These are phyloP conservation scores for Herpetospermum pedunculosum DNA, from an alignment of 306 rosid genomes.

Conservation along the genomic window DNA sequence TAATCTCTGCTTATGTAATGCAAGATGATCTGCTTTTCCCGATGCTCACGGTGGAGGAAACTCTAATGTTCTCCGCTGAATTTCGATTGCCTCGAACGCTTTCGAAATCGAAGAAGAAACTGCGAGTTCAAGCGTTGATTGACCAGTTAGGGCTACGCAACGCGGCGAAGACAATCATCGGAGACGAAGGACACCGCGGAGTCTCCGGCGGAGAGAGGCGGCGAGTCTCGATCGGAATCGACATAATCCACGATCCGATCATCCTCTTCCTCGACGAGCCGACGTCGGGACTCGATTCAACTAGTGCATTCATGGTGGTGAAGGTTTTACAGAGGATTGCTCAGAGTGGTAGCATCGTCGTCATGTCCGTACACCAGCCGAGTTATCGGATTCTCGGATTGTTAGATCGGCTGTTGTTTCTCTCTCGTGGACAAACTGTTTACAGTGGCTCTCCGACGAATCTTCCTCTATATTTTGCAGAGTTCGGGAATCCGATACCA, in stretches of 20 bases:
- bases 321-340: slow-evolving; percentile 87
- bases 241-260: slow-evolving; percentile 88
- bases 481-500: slow-evolving; percentile 82
- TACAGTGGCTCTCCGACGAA: slow-evolving; percentile 67
- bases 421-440: slow-evolving; percentile 78
- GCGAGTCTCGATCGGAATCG: slow-evolving; percentile 88
- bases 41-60: slow-evolving; percentile 92
- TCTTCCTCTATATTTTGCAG: slow-evolving; percentile 47
- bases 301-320: slow-evolving; percentile 94
- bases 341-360: slow-evolving; percentile 88
- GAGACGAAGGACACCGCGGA: slow-evolving; percentile 91
- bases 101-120: slow-evolving; percentile 65
- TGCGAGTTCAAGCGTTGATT: slow-evolving; percentile 63
- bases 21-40: slow-evolving; percentile 93
- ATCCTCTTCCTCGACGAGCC: slow-evolving; percentile 86
- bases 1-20: slow-evolving; percentile 93
- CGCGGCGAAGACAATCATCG: slow-evolving; percentile 69
- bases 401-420: slow-evolving; percentile 60
- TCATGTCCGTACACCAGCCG: slow-evolving; percentile 91
- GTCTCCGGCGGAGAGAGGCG: slow-evolving; percentile 91
- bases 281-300: slow-evolving; percentile 87
- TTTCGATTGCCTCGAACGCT: slow-evolving; percentile 68
- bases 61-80: slow-evolving; percentile 83
- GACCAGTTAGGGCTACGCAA: slow-evolving; percentile 85
- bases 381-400: slow-evolving; percentile 76